Evolutionary conservation across 495 filamentous ascomycete species (phyloP), one percentile per base, ranked within the genome.

Genomic region (Penicillium daleae): DNA sequence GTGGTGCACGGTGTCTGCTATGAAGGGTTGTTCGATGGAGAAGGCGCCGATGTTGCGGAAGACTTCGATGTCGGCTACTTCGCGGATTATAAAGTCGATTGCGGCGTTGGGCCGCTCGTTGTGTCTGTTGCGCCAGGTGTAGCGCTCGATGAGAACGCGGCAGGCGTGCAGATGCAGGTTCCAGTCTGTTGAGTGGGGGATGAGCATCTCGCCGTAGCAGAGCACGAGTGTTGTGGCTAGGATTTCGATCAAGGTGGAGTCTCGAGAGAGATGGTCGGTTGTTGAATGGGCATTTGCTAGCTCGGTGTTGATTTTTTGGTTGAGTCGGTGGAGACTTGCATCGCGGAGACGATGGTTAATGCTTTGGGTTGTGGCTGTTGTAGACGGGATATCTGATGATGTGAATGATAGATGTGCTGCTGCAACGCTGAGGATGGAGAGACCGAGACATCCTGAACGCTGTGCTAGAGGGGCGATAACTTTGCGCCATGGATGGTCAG

Each of bases 151-250:
- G 8, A 61, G 59, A 17, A 42, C 39, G 19, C 59, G 48, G 29
- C 49, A 54, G n/a, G 59, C 59, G 29, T 53, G 48, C 1, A 61
- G 59, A 15, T 61, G 59, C 15, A 61, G 46, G 19, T 53, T 53
- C 59, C 59, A 61, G 50, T 61, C 59, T 21, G 59, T 61, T 21
- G 59, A 61, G 17, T 54, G 37, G 0, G 59, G 59, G 33, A 61
- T 53, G 22, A 61, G 48, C 59, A 61, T 61, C 17, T 61, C 59
- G 4, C 59, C 59, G 27, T 61, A 61, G 35, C 59, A 61, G 12
- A 61, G 48, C 2, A 61, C 59, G n/a, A 61, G 48, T 15, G 49
- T 53, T 9, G 59, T 54, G 46, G 59, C 59, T n/a, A 54, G 33
- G 22, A 61, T 61, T 21, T 42, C 49, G 22, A 61, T 44, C 10